Base-by-base conservation (phyloP, 768 basidiomycete species). In the Imleria badia region DNA sequence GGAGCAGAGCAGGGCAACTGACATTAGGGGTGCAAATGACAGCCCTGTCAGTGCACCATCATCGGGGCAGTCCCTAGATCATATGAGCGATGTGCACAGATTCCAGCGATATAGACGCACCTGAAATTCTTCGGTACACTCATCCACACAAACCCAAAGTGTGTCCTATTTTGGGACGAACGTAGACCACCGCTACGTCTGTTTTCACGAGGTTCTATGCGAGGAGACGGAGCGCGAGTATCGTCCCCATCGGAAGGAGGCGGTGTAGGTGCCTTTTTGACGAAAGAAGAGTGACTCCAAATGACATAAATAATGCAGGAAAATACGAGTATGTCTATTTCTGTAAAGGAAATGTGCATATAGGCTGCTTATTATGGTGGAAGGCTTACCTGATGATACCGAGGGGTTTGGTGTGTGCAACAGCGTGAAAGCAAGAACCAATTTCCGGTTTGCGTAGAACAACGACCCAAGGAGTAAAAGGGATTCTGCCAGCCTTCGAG, bases 81-180 rank as follows among this genome's bases (percentile, higher is more conserved):
- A 58, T 53, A 45, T 59, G 44, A 69, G 54, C n/a, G 50, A 50
- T 11, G 34, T 39, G 39, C 17, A 48, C 1, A 48, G 14, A 48
- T 43, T 42, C 19, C 29, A 29, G 30, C 29, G n/a, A 41, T 34
- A 31, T 40, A 46, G 38, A 63, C 74, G 39, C 59, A 87, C 89
- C 91, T 78, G 66, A 90, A 94, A 64, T 94, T 91, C 70, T 91
- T 91, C 0, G 89, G 87, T 6, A 91, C 89, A 15, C 91, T 88
- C 91, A 94, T 93, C 90, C 90, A 94, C 23, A 93, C 79, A 64
- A 84, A 89, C 33, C 85, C 84, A 52, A 84, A 82, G 62, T 82
- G 80, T 22, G 74, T 73, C 71, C 79, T 82, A 55, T 72, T 73
- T 47, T 61, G 60, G 29, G 62, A 54, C 30, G 62, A 49, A 26